Percentiles rank a stretch among this genome's conserved stretches.
phyloP scores from a whole-genome alignment of 2,329 filamentous ascomycete genomes.

The Aureobasidium pullulans region DNA sequence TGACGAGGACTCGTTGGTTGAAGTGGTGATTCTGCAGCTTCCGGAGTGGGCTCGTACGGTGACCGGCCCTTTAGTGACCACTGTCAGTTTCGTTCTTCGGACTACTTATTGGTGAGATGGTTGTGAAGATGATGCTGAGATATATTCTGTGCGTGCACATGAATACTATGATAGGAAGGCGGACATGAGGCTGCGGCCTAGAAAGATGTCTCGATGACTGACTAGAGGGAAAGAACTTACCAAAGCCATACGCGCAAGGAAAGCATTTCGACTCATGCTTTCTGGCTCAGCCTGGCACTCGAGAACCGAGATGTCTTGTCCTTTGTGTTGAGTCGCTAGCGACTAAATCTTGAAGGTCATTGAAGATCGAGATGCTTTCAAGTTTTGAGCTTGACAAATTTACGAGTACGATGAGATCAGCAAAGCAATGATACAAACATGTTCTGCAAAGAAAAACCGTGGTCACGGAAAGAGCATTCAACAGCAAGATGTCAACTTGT shows the following conservation, averaged over 20 bases:
- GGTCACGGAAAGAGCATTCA: too few species aligned
- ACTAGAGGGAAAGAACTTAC: slow-evolving; percentile 10
- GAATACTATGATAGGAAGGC: too few species aligned
- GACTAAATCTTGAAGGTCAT: too few species aligned
- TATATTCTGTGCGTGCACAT: too few species aligned
- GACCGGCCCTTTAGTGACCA: slow-evolving; percentile 32
- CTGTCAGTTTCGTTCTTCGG: background rate
- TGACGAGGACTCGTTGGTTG: slow-evolving; percentile 17
- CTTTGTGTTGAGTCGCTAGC: too few species aligned
- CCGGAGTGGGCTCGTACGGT: slow-evolving; percentile 26
- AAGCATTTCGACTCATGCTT: slow-evolving; percentile 25
- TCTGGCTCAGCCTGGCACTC: background rate
- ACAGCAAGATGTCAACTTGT: background rate
- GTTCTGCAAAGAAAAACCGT: too few species aligned
- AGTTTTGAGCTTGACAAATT: too few species aligned
- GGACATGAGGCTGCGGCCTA: too few species aligned
- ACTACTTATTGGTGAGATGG: background rate
- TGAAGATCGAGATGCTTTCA: too few species aligned
- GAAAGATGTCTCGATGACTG: background rate
- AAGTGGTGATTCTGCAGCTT: background rate
- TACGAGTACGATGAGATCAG: too few species aligned
- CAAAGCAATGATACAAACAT: too few species aligned
- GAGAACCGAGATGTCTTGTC: too few species aligned
- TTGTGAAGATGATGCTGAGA: background rate
- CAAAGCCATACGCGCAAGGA: slow-evolving; percentile 26